Percentiles rank a stretch among this genome's conserved stretches.
phyloP scores from a whole-genome alignment of 805 yeast genomes.

The Cyberlindnera mycetangii region DNA sequence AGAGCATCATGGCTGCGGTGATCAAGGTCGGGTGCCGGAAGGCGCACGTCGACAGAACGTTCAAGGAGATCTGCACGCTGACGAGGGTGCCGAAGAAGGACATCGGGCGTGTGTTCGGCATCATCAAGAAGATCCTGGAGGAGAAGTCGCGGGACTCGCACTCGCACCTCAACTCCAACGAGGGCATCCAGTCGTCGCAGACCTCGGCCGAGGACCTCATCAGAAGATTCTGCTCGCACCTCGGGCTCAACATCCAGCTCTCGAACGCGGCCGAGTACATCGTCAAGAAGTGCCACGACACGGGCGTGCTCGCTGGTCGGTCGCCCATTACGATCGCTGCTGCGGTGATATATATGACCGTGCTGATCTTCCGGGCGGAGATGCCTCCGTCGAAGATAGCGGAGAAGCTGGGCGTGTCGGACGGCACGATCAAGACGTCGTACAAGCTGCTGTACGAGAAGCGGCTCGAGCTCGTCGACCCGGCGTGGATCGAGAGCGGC shows the following conservation, averaged over 20 bases:
- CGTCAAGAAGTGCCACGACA: constrained; percentile 84
- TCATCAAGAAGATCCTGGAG: constrained; percentile 68
- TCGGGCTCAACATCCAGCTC: constrained; percentile 81
- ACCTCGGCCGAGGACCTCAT: constrained; percentile 92
- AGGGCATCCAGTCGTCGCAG: constrained; percentile 65
- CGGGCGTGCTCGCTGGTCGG: constrained; percentile 92
- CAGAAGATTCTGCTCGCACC: constrained; percentile 92
- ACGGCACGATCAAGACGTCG: constrained; percentile 93
- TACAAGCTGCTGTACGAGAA: constrained; percentile 80
- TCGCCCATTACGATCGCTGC: constrained; percentile 98
- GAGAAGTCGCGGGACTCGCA: constrained; percentile 34
- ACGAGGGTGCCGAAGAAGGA: constrained; percentile 93
- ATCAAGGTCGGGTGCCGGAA: constrained; percentile 92
- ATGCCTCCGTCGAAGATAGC: constrained; percentile 78
- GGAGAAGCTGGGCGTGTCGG: constrained; percentile 93
- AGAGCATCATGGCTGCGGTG: constrained; percentile 94
- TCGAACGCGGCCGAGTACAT: constrained; percentile 92
- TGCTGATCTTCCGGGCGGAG: constrained; percentile 78
- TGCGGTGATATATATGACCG: constrained; percentile 92
- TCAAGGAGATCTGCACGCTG: constrained; percentile 92
- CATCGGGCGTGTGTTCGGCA: constrained; percentile 85
- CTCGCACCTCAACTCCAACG: constrained; percentile 30
- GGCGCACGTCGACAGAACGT: constrained; percentile 90
- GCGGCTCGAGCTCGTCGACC: constrained; percentile 68
- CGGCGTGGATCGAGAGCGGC: constrained; percentile 69